Base-by-base conservation (phyloP, 1,139 yeast species). In the Pichia sp. region DNA sequence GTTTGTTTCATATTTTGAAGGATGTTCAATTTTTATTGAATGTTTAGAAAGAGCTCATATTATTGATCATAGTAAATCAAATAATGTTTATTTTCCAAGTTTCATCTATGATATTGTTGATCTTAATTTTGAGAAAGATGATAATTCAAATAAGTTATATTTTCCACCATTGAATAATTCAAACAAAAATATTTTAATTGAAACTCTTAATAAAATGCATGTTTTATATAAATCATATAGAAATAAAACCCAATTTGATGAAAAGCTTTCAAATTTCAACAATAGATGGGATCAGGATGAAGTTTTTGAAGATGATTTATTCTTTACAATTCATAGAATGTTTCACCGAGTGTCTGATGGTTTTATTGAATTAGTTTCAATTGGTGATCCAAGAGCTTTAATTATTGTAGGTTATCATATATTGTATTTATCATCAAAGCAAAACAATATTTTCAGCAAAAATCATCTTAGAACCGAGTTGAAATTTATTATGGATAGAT, bases 381-480 rank as follows among this genome's bases (percentile, higher is more conserved):
- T 42, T 16, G 48, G 50, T 22, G 63, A 60, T 33, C 62, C 63
- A n/a, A 50, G 63, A 12, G 56, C 61, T 1, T 41, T 60, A 29
- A 54, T 60, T n/a, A 35, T 59, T 7, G 44, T 54, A 20, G 63
- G 57, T 3, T 58, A 58, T 45, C 48, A 52, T 30, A 41, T 59
- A n/a, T 41, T 59, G 40, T 51, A 53, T 27, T 43, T 54, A 20
- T 54, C 54, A 4, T 38, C 49, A 5, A 48, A 51, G 31, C 20
- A 26, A 6, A 51, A 49, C 30, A 46, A 46, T 16, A 43, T 50
- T 49, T 58, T 57, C 51, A 55, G 0, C 38, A 46, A 12, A 35
- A 36, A 9, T 42, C 54, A 6, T 56, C 44, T 35, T 34, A 43
- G 5, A 31, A 35, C 11, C 3, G 42, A 40, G 24, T 5, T 40